Evolutionary conservation across 2,329 filamentous ascomycete species (phyloP).

Genomic region (Diaporthe sp.): DNA sequence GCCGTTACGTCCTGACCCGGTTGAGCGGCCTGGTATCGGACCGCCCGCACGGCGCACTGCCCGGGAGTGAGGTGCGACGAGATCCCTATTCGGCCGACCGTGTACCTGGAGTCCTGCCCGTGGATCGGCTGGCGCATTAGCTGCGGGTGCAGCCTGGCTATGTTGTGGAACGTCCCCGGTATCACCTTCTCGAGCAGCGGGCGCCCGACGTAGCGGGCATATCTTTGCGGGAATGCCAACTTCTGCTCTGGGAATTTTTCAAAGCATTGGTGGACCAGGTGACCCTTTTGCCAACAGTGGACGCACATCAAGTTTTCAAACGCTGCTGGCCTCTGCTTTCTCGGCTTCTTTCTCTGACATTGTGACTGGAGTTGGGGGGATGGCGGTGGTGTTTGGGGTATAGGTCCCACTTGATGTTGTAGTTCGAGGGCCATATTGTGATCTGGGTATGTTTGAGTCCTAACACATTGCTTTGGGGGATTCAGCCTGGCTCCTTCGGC

Average conservation of each 20-base stretch:
- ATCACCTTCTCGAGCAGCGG: background rate
- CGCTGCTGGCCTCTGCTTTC: background rate
- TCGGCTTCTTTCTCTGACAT: background rate
- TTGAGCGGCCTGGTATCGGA: background rate
- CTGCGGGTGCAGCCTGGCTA: conserved; percentile 9
- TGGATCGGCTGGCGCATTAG: background rate
- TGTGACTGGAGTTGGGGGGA: background rate
- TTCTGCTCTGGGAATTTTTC: conserved; percentile 22
- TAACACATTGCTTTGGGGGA: background rate
- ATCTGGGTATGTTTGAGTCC: too few species aligned
- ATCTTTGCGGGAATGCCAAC: background rate
- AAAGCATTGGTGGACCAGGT: conserved; percentile 10
- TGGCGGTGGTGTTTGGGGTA: background rate
- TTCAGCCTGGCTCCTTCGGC: too few species aligned
- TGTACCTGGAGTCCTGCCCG: conserved; percentile 4
- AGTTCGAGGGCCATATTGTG: background rate
- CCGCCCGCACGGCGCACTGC: conserved; percentile 6
- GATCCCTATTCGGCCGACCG: conserved; percentile 11
- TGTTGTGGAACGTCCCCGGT: background rate
- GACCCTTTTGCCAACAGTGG: background rate
- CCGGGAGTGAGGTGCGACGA: background rate
- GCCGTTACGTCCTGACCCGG: too few species aligned
- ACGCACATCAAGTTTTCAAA: background rate
- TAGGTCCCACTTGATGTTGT: background rate
- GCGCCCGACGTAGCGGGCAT: background rate